Base-by-base conservation (phyloP, 176 grass and related monocot genomes). In the Neostapfia colusana region DNA sequence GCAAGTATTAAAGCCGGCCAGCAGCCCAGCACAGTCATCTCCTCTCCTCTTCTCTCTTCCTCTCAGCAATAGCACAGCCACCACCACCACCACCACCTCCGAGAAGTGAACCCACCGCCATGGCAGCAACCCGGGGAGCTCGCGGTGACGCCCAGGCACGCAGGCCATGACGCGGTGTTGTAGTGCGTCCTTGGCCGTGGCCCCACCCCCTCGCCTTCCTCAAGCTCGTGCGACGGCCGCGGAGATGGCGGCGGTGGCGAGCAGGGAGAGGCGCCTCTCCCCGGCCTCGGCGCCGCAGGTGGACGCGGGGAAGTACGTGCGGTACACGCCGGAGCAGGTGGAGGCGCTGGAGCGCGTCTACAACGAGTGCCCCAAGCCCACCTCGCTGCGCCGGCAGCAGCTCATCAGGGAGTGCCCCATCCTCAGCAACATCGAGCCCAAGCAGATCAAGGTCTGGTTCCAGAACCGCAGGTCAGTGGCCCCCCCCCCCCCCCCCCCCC, bases 361-460 rank as follows among this genome's bases (percentile, higher is more conserved):
- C 83, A 90, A 35, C 49, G 92, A 99, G 85, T 99, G 96, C 76
- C 96, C 96, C 74, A 99, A 99, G 83, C 96, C 96, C 39, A 95
- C 87, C 71, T 99, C 96, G 35, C 63, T 92, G 21, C 84, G 85
- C 53, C 78, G 96, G 78, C 92, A 99, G 73, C 96, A 99, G 83
- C 42, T 99, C 42, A 99, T 99, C 63, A 4, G 96, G 65, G 96
- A 99, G 70, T 99, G 89, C 74, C 89, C 92, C 62, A 92, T 99
- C 61, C 89, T 99, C 26, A 65, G 70, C 74, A 99, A 99, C 85
- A 99, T 99, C 83, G 96, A 99, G 74, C 89, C 96, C 55, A 99
- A 92, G 76, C 96, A 99, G 87, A 95, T 99, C 87, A 99, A 99
- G 65, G 96, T 99, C 77, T 99, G 96, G 96, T 99, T 99, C 65